Conservation (phyloP, 371 early-diverging fungal species). For the Blakeslea trispora region DNA sequence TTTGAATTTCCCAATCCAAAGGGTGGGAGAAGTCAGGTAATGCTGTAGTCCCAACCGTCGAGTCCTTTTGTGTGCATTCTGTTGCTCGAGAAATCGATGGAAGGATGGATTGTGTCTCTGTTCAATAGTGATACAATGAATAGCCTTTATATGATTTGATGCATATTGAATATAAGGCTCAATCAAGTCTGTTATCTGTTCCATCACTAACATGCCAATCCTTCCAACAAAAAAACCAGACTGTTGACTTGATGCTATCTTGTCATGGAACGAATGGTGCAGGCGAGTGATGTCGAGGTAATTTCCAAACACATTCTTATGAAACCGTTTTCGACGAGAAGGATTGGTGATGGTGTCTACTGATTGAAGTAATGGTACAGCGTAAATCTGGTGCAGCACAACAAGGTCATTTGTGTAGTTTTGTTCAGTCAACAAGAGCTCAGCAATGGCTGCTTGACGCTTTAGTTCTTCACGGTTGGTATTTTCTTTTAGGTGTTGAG, state of each 20-base stretch:
- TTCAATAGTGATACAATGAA: slow-evolving; percentile 23
- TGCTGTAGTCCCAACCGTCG: slow-evolving; percentile 37
- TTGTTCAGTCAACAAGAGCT: slow-evolving; percentile 34
- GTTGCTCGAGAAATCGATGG: slow-evolving; percentile 22
- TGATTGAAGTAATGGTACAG: slow-evolving; percentile 30
- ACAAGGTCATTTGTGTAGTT: slow-evolving; percentile 33
- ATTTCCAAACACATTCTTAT: slow-evolving; percentile 39
- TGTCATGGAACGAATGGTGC: slow-evolving; percentile 23
- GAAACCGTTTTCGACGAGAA: slow-evolving; percentile 22
- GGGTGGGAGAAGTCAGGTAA: slow-evolving; percentile 35
- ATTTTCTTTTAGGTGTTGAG: slow-evolving; percentile 17
- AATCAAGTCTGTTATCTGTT: slow-evolving; percentile 19
- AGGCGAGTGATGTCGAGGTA: slow-evolving; percentile 24
- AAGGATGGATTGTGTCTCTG: slow-evolving; percentile 24
- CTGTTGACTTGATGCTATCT: slow-evolving; percentile 11
- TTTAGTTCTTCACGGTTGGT: slow-evolving; percentile 30
- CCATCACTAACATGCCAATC: slow-evolving; percentile 20
- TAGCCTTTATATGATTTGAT: slow-evolving; percentile 19
- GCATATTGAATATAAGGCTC: slow-evolving; percentile 29
- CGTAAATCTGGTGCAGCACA: slow-evolving; percentile 33
- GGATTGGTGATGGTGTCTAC: slow-evolving; percentile 5
- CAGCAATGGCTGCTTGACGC: slow-evolving; percentile 41
- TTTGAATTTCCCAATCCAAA: slow-evolving; percentile 38
- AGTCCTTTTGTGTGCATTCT: slow-evolving; percentile 23
- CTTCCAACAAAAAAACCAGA: slow-evolving; percentile 22